Evolutionary conservation across 768 basidiomycete species (phyloP).

Genomic region (Tylopilus subfusipes): DNA sequence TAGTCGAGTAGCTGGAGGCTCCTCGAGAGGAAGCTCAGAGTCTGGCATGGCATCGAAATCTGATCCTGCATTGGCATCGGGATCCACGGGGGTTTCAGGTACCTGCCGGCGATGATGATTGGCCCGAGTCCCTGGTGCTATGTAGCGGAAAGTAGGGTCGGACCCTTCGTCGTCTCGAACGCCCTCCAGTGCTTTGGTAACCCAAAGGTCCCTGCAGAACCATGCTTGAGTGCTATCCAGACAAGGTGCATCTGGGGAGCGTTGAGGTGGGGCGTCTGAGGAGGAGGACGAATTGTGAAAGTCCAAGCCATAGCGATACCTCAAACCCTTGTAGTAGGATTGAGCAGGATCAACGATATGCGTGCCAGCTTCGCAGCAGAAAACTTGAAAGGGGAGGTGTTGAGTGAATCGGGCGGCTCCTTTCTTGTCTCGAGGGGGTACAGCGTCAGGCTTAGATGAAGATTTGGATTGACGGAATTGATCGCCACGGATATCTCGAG

Average conservation of each 20-base stretch:
- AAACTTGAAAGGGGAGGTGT: conserved; percentile 96
- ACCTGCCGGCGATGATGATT: conserved; percentile 34
- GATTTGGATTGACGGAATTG: conserved; percentile 97
- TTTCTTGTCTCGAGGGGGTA: conserved; percentile 84
- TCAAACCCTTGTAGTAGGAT: conserved; percentile 89
- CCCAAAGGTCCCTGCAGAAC: conserved; percentile 98
- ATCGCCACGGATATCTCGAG: conserved; percentile 96
- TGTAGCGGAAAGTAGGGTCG: conserved; percentile 12
- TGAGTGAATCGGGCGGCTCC: conserved; percentile 82
- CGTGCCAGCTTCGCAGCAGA: conserved; percentile 97
- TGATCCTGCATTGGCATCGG: conserved; percentile 80
- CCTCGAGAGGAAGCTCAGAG: conserved; percentile 40
- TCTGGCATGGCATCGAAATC: conserved; percentile 87
- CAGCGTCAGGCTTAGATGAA: conserved; percentile 82
- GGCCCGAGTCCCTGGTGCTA: conserved; percentile 23
- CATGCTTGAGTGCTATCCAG: conserved; percentile 96
- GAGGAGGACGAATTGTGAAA: conserved; percentile 78
- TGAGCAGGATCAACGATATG: conserved; percentile 96
- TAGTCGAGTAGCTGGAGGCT: conserved; percentile 36
- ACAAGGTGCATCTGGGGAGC: conserved; percentile 80
- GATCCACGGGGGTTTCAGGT: conserved; percentile 40
- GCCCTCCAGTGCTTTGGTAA: conserved; percentile 77
- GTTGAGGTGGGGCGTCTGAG: conserved; percentile 48
- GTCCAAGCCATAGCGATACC: conserved; percentile 77
- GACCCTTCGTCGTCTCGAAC: conserved; percentile 50